Conservation (phyloP, 2,329 filamentous ascomycete species). For the Hymenoscyphus albidus region DNA sequence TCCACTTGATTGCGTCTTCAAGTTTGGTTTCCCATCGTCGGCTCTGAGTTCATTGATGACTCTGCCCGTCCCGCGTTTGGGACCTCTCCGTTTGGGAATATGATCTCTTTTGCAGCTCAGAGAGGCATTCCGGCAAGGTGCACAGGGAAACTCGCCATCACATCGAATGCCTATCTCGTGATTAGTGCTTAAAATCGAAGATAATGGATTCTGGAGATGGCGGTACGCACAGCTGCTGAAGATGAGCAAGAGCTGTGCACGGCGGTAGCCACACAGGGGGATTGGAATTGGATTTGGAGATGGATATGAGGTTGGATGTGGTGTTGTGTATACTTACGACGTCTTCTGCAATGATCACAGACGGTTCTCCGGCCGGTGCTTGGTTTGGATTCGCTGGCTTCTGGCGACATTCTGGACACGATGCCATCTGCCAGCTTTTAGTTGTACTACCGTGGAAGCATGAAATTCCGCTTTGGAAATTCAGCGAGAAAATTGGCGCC, state of each 20-base stretch:
- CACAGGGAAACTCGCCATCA: constrained; percentile 50
- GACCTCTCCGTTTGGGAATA: constrained; percentile 60
- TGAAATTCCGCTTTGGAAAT: constrained; percentile 10
- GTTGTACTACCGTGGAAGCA: constrained; percentile 19
- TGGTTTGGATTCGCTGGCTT: constrained; percentile 21
- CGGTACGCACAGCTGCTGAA: not conserved
- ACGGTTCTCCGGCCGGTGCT: constrained; percentile 36
- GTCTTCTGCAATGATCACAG: constrained; percentile 44
- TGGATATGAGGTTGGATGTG: no score
- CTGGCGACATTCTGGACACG: constrained; percentile 28
- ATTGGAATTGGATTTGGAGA: constrained; percentile 3
- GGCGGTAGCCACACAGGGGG: not conserved
- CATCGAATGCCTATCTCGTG: constrained; percentile 41
- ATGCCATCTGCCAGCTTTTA: constrained; percentile 14
- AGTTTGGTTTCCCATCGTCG: constrained; percentile 42
- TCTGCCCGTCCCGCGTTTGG: constrained; percentile 58
- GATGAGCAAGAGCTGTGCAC: not conserved
- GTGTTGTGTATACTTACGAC: constrained; percentile 35
- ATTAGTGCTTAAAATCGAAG: constrained; percentile 22
- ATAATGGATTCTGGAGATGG: not conserved
- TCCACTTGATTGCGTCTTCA: constrained; percentile 37
- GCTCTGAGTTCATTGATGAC: constrained; percentile 59
- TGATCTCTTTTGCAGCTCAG: constrained; percentile 62
- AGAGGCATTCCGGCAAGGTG: constrained; percentile 56
- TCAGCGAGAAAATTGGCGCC: constrained; percentile 29